Evolutionary conservation across 140 eudicot species (phyloP).

Genomic region (Stevia rebaudiana): DNA sequence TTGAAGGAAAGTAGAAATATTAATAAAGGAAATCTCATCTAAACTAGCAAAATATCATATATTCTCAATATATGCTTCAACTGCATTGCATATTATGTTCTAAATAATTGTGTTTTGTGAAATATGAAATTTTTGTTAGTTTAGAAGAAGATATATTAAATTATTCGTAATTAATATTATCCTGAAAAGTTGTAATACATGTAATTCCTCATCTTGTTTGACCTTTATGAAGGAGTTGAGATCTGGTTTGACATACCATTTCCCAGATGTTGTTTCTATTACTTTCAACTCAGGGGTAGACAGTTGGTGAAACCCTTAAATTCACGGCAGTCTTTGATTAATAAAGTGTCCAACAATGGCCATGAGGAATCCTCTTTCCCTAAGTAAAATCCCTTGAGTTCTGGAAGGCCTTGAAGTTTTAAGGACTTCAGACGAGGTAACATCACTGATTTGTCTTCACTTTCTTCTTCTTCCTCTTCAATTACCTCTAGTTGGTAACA

Average conservation of each 20-base stretch:
- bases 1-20: too few species aligned
- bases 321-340: neutral
- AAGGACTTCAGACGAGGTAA: neutral
- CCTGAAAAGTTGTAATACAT: too few species aligned
- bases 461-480: neutral
- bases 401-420: neutral
- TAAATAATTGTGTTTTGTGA: too few species aligned
- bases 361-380: neutral
- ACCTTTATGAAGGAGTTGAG: conserved; percentile 1
- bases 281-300: neutral
- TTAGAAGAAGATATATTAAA: too few species aligned
- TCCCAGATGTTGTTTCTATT: neutral
- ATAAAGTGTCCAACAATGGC: neutral
- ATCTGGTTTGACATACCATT: neutral
- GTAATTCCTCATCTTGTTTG: too few species aligned
- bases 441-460: neutral
- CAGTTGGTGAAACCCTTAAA: neutral
- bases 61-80: too few species aligned
- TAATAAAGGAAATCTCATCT: too few species aligned
- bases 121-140: too few species aligned
- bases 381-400: neutral
- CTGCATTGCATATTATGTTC: too few species aligned
- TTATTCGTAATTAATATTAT: too few species aligned
- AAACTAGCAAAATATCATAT: too few species aligned
- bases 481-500: neutral